Percentiles rank a stretch among this genome's conserved stretches.
These are phyloP conservation scores for Primulina huaijiensis DNA, from an alignment of 257 asterid genomes.

Conservation along the genomic window DNA sequence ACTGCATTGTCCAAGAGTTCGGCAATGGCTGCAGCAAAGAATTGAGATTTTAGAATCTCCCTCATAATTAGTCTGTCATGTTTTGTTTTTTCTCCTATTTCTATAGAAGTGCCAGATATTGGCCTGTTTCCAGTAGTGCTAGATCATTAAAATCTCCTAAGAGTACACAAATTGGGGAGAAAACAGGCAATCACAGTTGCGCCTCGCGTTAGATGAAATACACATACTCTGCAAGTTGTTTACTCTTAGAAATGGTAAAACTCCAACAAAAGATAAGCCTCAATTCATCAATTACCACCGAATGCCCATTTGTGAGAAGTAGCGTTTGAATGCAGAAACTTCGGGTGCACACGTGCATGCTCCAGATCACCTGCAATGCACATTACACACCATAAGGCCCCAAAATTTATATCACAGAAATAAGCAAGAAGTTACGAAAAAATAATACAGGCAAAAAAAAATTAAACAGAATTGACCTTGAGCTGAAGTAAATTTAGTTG, in stretches of 20 bases:
- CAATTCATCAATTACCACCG: slow-evolving; percentile 52
- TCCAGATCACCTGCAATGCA: slow-evolving; percentile 65
- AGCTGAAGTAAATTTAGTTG: slow-evolving; percentile 29
- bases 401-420: not conserved
- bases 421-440: not conserved
- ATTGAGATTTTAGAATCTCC: slow-evolving; percentile 18
- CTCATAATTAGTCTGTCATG: not conserved
- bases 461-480: slow-evolving; percentile 38
- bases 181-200: not conserved
- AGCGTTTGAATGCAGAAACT: slow-evolving; percentile 90
- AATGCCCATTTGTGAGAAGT: slow-evolving; percentile 97
- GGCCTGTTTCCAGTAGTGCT: not conserved
- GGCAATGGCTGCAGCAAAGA: slow-evolving; percentile 70
- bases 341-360: slow-evolving; percentile 95
- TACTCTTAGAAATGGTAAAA: not conserved
- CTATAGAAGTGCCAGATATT: slow-evolving; percentile 1
- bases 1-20: slow-evolving; percentile 94
- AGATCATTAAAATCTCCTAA: not conserved
- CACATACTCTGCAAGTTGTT: not conserved
- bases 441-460: not conserved
- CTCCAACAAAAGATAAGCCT: not conserved
- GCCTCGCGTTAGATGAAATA: not conserved
- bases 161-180: slow-evolving; percentile 12
- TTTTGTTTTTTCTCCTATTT: slow-evolving; percentile 11
- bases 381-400: slow-evolving; percentile 15